Evolutionary conservation across 805 yeast species (phyloP).

Genomic region (Wickerhamomyces mucosus): DNA sequence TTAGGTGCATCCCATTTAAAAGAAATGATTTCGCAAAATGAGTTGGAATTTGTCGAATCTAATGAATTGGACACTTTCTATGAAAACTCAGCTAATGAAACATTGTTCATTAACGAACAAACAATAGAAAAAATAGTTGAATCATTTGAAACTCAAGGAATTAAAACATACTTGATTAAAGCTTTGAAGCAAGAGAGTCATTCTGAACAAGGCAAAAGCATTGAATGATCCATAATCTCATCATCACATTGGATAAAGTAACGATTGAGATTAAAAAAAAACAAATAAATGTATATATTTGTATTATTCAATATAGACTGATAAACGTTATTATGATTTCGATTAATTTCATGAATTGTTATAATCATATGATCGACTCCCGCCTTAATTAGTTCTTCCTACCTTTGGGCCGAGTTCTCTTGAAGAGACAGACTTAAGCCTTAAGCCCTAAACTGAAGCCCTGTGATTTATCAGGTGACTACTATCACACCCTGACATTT

Average conservation of each 20-base stretch:
- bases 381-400: too few species aligned
- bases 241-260: too few species aligned
- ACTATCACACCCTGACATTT: too few species aligned
- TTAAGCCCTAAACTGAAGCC: too few species aligned
- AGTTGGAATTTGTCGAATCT: constrained; percentile 26
- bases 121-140: constrained; percentile 36
- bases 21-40: constrained; percentile 38
- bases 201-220: not conserved
- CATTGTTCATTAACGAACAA: constrained; percentile 33
- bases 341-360: too few species aligned
- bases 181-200: constrained; percentile 52
- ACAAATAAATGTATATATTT: not conserved
- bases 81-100: constrained; percentile 10
- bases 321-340: too few species aligned
- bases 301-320: too few species aligned
- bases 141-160: constrained; percentile 34
- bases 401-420: too few species aligned
- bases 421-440: too few species aligned
- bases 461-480: too few species aligned
- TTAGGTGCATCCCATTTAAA: constrained; percentile 64
- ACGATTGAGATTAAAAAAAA: not conserved
- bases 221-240: too few species aligned
- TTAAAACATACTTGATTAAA: constrained; percentile 33
- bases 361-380: too few species aligned
- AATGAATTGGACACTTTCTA: constrained; percentile 23